Conservation (phyloP, 129 eudicot species). For the Kitagawia praeruptora region DNA sequence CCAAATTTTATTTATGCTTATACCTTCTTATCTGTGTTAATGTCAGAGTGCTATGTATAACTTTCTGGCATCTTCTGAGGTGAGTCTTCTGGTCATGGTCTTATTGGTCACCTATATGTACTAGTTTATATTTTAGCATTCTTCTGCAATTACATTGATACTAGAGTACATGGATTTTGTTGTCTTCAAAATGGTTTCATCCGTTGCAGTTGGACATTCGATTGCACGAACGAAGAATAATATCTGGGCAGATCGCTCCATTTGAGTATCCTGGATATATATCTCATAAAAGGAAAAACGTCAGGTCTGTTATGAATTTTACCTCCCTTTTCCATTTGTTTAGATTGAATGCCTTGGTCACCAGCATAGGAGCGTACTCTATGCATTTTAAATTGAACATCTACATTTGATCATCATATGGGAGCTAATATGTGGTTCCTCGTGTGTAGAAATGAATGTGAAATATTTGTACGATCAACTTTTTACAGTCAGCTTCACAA, state of each 20-base stretch:
- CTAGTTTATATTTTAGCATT: background rate
- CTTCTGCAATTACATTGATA: background rate
- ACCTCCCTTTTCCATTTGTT: background rate
- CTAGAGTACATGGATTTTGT: slow-evolving; percentile 5
- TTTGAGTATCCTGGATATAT: slow-evolving; percentile 15
- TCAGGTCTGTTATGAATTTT: slow-evolving; percentile 31
- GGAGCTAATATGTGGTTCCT: background rate
- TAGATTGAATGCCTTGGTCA: background rate
- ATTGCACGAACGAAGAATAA: slow-evolving; percentile 49
- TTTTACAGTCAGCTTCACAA: background rate
- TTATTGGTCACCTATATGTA: background rate
- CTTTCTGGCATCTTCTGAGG: slow-evolving; percentile 69
- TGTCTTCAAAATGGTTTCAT: background rate
- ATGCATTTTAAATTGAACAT: background rate
- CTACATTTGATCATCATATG: background rate
- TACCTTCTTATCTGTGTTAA: slow-evolving; percentile 11
- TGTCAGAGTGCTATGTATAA: slow-evolving; percentile 78
- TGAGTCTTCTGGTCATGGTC: slow-evolving; percentile 20
- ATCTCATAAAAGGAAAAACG: slow-evolving; percentile 14
- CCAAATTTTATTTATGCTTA: background rate
- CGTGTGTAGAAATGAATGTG: background rate
- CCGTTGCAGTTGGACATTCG: slow-evolving; percentile 58
- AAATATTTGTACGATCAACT: background rate
- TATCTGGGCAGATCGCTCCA: slow-evolving; percentile 56
- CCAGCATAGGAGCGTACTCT: background rate